These are phyloP conservation scores for Dalbergia cultrata DNA, from an alignment of 306 rosid genomes.

Conservation along the genomic window DNA sequence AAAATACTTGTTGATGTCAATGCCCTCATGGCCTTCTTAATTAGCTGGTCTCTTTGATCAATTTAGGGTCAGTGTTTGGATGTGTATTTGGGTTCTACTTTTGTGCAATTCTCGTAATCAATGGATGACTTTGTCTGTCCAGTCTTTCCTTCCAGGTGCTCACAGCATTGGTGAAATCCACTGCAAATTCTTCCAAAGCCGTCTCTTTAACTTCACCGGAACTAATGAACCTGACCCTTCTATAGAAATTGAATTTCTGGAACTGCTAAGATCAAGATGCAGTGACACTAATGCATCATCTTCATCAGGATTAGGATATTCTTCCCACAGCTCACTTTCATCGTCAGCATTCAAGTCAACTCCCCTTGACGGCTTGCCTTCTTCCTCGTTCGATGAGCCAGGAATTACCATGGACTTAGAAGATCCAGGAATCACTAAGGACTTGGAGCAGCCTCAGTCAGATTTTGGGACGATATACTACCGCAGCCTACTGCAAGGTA, in stretches of 20 bases:
- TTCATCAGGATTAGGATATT: conserved; percentile 29
- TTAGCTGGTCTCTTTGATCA: conserved; percentile 1
- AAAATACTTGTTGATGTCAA: neutral
- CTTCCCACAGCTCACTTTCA: neutral
- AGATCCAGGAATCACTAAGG: conserved; percentile 2
- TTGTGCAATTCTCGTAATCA: conserved; percentile 3
- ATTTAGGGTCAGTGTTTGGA: conserved; percentile 8
- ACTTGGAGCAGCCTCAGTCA: conserved; percentile 36
- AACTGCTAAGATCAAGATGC: conserved; percentile 53
- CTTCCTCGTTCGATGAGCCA: conserved; percentile 45
- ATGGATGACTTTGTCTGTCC: conserved; percentile 21
- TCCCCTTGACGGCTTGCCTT: conserved; percentile 1
- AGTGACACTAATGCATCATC: conserved; percentile 26
- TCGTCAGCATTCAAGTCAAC: neutral
- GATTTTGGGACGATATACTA: conserved; percentile 48
- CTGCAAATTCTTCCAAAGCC: conserved; percentile 51
- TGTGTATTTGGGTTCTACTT: conserved; percentile 22
- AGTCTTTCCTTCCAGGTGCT: conserved; percentile 45
- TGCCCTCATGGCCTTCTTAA: conserved; percentile 14
- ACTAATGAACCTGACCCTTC: conserved; percentile 58
- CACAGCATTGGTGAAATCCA: conserved; percentile 57
- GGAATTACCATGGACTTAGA: conserved; percentile 13
- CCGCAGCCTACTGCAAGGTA: conserved; percentile 47
- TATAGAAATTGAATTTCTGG: conserved; percentile 48
- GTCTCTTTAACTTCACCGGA: conserved; percentile 51